Evolutionary conservation across 345 rosid genomes (phyloP), one percentile per base, ranked within the genome.

Genomic region (Linum trigynum): DNA sequence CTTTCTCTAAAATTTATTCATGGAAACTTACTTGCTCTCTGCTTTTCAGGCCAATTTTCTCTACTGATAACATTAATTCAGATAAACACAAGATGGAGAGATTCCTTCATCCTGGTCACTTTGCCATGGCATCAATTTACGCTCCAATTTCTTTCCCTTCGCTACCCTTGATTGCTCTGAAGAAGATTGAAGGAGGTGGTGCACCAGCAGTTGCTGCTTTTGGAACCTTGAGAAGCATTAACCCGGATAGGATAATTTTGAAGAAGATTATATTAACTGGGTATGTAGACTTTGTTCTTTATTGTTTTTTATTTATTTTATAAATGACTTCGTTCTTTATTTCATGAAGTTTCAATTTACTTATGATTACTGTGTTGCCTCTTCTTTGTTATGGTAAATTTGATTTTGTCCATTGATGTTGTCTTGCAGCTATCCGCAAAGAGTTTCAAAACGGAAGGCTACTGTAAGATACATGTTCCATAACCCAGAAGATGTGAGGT

Each of bases 61-160:
- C 96, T 12, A 75, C 95, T 0, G 91, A 94, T 76, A 84, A 81
- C 67, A 72, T 85, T 53, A 83, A 83, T 59, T 85, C 96, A 16
- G 97, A 86, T 76, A 94, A 88, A 76, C 94, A 88, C 80, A 88
- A 94, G 83, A 90, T 94, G 99, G 99, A 90, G 76, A 90, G 96
- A 70, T 90, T 90, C 73, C 88, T 92, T 67, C 99, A 88, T 57
- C 79, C 97, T 0, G 96, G 96, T 15, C 65, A 85, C 71, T 90
- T 86, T 72, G 81, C 88, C 5, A 57, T 85, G 5, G 99, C 99
- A 69, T 94, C 97, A 62, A 65, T 86, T 56, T 94, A 84, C 70
- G 99, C 92, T 36, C 95, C 97, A 38, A 83, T 94, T 73, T 86
- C 86, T 17, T 94, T 88, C 78, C 89, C 89, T 23, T 70, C 90